Conservation (phyloP, 1,139 yeast species). For the Geotrichum siamense region DNA sequence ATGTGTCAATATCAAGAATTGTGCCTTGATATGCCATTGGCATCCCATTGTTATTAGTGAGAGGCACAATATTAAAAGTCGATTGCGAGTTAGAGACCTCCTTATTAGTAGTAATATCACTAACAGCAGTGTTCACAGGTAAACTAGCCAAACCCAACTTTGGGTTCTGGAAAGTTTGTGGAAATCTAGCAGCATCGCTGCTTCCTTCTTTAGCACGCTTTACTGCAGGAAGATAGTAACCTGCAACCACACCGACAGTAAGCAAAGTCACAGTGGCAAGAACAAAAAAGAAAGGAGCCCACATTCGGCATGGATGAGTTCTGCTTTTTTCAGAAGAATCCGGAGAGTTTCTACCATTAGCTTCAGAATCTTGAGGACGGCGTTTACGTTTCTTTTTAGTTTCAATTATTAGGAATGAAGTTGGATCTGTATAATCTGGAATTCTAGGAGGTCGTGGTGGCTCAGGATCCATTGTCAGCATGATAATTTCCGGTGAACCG, state of each 20-base stretch:
- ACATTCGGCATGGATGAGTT: no score
- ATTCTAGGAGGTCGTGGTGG: no score
- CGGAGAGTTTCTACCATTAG: no score
- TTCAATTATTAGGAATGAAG: no score
- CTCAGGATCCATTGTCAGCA: not conserved
- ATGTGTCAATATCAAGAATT: slow-evolving; percentile 31
- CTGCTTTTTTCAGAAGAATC: no score
- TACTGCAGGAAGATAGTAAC: no score
- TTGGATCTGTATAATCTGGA: no score
- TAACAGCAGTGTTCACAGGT: not conserved
- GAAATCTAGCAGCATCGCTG: not conserved
- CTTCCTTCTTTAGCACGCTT: not conserved
- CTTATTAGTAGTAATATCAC: not conserved
- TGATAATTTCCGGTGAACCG: not conserved
- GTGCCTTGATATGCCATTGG: slow-evolving; percentile 22
- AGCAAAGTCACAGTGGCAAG: no score
- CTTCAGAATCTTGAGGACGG: no score
- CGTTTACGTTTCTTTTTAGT: no score
- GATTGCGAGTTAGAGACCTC: not conserved
- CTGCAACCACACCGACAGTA: no score
- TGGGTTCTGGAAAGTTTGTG: not conserved
- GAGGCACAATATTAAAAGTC: not conserved
- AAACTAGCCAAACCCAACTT: not conserved
- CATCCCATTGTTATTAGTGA: slow-evolving; percentile 1
- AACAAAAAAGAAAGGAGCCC: no score